Conservation (phyloP, 352 stramenopile genomes). For the Elongisporangium undulatum region DNA sequence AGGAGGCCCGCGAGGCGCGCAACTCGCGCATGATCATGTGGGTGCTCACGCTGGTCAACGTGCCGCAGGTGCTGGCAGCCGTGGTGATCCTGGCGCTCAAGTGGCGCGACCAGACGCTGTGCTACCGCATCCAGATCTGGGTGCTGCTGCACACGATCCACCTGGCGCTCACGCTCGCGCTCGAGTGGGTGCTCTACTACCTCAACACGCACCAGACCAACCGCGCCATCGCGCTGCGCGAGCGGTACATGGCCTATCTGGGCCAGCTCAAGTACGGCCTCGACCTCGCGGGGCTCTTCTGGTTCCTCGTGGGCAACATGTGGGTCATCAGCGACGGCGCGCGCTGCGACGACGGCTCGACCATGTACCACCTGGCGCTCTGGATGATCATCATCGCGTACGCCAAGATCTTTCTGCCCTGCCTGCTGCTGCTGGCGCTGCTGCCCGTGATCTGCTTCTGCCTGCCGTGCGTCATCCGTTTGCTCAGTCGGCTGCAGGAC, state of each 20-base stretch:
- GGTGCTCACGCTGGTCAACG: constrained; percentile 69
- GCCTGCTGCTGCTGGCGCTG: constrained; percentile 84
- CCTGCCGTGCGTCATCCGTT: constrained; percentile 89
- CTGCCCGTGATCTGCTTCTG: constrained; percentile 93
- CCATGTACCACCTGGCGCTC: constrained; percentile 80
- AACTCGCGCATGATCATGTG: constrained; percentile 81
- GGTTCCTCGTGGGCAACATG: constrained; percentile 88
- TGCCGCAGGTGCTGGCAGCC: constrained; percentile 66
- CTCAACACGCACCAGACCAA: constrained; percentile 55
- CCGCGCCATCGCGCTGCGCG: constrained; percentile 48
- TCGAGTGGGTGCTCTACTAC: constrained; percentile 80
- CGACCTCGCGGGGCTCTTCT: constrained; percentile 74
- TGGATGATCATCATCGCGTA: constrained; percentile 93
- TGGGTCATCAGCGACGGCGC: constrained; percentile 85
- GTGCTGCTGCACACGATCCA: constrained; percentile 74
- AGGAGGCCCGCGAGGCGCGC: constrained; percentile 71
- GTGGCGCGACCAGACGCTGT: constrained; percentile 66
- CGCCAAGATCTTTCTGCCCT: constrained; percentile 91
- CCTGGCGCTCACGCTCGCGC: constrained; percentile 51
- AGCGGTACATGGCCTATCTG: constrained; percentile 63
- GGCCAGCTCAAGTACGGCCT: constrained; percentile 81
- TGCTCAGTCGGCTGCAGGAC: constrained; percentile 88
- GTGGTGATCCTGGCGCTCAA: constrained; percentile 55
- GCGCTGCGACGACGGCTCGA: constrained; percentile 69
- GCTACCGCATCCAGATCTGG: constrained; percentile 84